Base-by-base conservation (phyloP, 139 green algal genomes). In the Edaphochlamys debaryana region DNA sequence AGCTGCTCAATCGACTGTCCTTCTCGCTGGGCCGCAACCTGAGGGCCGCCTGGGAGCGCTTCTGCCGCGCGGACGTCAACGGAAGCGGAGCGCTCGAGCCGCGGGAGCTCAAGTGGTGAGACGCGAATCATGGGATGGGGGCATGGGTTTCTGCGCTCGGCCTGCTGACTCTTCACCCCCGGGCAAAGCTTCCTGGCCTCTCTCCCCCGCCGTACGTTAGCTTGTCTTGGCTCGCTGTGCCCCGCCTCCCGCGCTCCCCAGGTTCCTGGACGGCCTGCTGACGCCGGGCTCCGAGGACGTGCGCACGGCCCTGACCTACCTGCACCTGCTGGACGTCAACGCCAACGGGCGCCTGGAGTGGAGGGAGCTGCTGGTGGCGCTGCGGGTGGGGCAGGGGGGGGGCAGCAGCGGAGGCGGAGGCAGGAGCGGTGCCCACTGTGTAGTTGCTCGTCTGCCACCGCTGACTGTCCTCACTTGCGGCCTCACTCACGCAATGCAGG, bases 281-380 rank as follows among this genome's bases (percentile, higher is more conserved):
- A 84, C 87, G 2, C n/a, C 4, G 52, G 37, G 82, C 41, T 34
- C 42, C 36, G 5, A 38, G 1, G 79, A 91, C 4, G 56, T 89
- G 84, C 79, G 73, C n/a, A 37, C 22, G 23, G 27, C 84, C 63
- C 63, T 87, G n/a, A 69, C 82, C 19, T 79, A 87, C 70, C 23
- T 88, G 58, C 38, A 70, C 19, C 58, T 82, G 70, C 66, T 88
- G 63, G 85, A 89, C 62, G 40, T 79, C n/a, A 85, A 87, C 58
- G 80, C 66, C 40, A 81, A 72, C 72, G 85, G 85, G 0, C 30
- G 22, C 29, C 15, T 76, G 7, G 81, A 87, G 36, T 82, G 78
- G 62, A 63, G 48, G 71, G 81, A 87, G 60, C 45, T 87, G 62
- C 81, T 87, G 30, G 48, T 73, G 63, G 72, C 72, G 42, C 77